phyloP scores from a whole-genome alignment of 148 eudicot genomes.

The Hydrangea macrophylla region DNA sequence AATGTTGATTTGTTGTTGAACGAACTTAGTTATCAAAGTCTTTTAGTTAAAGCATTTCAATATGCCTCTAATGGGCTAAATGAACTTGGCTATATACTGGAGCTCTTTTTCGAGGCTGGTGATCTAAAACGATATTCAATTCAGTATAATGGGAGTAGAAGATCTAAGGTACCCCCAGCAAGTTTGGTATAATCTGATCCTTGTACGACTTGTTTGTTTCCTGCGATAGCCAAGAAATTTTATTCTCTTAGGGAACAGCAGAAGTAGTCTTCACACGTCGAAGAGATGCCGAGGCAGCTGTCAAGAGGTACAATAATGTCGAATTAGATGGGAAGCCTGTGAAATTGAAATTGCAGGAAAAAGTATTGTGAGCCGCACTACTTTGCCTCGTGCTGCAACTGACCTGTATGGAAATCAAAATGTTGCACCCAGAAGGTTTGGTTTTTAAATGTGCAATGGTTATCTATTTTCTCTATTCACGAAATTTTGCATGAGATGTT shows the following conservation, averaged over 20 bases:
- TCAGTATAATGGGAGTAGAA: conserved; percentile 42
- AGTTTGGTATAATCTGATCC: conserved; percentile 19
- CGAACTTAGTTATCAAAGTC: too few species aligned
- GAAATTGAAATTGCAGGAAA: conserved; percentile 44
- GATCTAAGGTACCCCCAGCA: conserved; percentile 36
- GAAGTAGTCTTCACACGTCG: conserved; percentile 43
- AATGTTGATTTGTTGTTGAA: too few species aligned
- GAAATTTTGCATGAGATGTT: too few species aligned
- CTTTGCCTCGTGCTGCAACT: conserved; percentile 17
- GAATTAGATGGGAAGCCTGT: conserved; percentile 53
- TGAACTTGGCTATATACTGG: conserved; percentile 15
- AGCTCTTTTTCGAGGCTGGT: conserved; percentile 43
- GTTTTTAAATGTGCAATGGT: not conserved
- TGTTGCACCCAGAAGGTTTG: conserved; percentile 34
- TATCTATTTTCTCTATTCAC: too few species aligned
- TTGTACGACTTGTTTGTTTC: conserved; percentile 12
- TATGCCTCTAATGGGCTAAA: too few species aligned
- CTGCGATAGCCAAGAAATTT: conserved; percentile 14
- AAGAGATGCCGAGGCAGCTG: conserved; percentile 41
- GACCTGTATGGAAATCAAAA: conserved; percentile 18
- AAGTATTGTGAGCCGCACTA: conserved; percentile 17
- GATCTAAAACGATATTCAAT: conserved; percentile 32
- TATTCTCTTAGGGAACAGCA: conserved; percentile 41
- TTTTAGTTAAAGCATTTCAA: too few species aligned
- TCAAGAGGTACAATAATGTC: conserved; percentile 43